Percentiles rank a stretch among this genome's conserved stretches.
phyloP scores from a whole-genome alignment of 495 filamentous ascomycete genomes.

The Bathelium albidoporum region DNA sequence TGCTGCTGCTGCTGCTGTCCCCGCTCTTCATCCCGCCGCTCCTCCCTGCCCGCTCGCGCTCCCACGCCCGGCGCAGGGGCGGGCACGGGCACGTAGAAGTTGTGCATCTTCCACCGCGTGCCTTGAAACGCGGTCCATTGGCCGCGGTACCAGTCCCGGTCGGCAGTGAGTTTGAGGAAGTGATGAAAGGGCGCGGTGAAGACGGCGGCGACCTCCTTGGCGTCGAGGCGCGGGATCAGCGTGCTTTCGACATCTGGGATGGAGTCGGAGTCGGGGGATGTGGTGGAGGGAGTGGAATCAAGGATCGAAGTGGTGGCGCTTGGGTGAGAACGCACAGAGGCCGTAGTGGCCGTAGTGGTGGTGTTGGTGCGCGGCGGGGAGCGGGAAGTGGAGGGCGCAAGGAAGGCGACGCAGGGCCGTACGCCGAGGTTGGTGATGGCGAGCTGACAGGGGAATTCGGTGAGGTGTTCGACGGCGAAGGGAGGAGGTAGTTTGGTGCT shows the following conservation, averaged over 20 bases:
- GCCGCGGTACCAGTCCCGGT: conserved; percentile 47
- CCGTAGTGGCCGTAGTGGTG: conserved; percentile 17
- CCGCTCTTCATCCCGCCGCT: background rate
- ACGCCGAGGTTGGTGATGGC: conserved; percentile 75
- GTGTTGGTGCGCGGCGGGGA: conserved; percentile 5
- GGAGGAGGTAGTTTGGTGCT: conserved; percentile 51
- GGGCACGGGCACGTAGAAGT: conserved; percentile 71
- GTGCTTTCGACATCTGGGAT: background rate
- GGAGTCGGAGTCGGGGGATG: background rate
- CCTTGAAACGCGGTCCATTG: conserved; percentile 57
- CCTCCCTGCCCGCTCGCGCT: background rate
- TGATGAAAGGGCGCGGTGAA: conserved; percentile 74
- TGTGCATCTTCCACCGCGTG: conserved; percentile 65
- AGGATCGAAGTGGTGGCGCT: background rate
- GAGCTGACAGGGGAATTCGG: conserved; percentile 67
- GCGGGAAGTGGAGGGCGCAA: conserved; percentile 27
- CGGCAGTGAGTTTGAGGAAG: conserved; percentile 48
- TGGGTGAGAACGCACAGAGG: background rate
- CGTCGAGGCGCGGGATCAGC: conserved; percentile 69
- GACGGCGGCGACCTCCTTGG: conserved; percentile 81
- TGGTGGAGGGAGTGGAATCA: conserved; percentile 2
- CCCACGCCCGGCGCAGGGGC: conserved; percentile 38
- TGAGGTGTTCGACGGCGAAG: conserved; percentile 74
- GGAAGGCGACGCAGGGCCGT: conserved; percentile 73
- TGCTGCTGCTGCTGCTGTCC: background rate